Conservation (phyloP, 345 rosid species). For the Heritiera fomes region DNA sequence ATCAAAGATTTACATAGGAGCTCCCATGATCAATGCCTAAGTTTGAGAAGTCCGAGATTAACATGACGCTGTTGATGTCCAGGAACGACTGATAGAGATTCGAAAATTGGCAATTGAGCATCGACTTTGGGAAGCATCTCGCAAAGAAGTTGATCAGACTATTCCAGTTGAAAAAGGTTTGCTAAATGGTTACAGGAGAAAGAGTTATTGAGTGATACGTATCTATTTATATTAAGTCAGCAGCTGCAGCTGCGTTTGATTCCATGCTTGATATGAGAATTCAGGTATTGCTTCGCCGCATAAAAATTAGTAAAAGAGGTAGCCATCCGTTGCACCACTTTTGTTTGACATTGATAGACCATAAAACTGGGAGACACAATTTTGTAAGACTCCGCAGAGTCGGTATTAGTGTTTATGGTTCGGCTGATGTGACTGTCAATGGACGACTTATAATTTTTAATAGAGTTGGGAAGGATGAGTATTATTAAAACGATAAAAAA, state of each 20-base stretch:
- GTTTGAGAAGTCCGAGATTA: neutral
- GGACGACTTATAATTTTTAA: neutral
- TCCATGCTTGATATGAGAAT: neutral
- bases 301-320: neutral
- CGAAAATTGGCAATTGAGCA: constrained; percentile 83
- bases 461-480: no score
- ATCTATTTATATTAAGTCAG: no score
- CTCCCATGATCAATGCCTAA: neutral
- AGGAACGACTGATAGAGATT: constrained; percentile 84
- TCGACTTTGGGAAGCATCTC: constrained; percentile 91
- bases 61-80: constrained; percentile 34
- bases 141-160: constrained; percentile 46
- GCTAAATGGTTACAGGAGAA: neutral
- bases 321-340: neutral
- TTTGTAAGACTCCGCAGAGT: no score
- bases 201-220: neutral
- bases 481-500: no score
- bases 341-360: no score
- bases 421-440: no score
- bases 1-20: no score
- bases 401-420: neutral
- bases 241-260: no score
- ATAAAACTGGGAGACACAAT: no score
- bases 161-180: constrained; percentile 21
- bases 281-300: neutral